Evolutionary conservation across 257 asterid genomes (phyloP).

Genomic region (Nicotiana sylvestris): DNA sequence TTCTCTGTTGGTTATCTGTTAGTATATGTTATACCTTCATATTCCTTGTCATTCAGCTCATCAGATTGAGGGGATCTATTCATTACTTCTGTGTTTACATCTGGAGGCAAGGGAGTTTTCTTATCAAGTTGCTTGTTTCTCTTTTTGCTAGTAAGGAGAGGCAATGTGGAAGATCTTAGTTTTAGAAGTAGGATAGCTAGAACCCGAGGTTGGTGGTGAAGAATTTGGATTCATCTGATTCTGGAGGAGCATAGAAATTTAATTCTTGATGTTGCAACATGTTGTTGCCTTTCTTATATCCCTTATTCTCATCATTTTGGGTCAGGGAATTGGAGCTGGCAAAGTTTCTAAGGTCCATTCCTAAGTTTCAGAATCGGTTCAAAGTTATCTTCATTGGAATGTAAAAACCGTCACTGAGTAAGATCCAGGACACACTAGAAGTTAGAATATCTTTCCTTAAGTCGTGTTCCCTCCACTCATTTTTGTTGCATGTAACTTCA

Average conservation of each 20-base stretch:
- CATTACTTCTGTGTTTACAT: background rate
- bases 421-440: no score
- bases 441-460: no score
- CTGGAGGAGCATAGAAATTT: no score
- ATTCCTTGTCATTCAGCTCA: background rate
- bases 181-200: background rate
- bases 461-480: no score
- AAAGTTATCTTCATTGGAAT: background rate
- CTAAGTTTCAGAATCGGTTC: background rate
- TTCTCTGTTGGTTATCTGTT: background rate
- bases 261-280: background rate
- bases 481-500: no score
- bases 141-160: background rate
- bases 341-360: background rate
- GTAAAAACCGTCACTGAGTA: background rate
- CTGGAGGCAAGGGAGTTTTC: background rate
- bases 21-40: background rate
- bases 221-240: background rate
- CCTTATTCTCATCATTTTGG: background rate
- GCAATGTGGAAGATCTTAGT: background rate
- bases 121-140: background rate
- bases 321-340: background rate
- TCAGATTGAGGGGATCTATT: background rate
- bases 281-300: background rate
- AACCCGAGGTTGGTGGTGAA: background rate